Percentiles rank a stretch among this genome's conserved stretches.
Evolutionary conservation across 306 rosid genomes (phyloP).

Genomic region (Begonia loranthoides): DNA sequence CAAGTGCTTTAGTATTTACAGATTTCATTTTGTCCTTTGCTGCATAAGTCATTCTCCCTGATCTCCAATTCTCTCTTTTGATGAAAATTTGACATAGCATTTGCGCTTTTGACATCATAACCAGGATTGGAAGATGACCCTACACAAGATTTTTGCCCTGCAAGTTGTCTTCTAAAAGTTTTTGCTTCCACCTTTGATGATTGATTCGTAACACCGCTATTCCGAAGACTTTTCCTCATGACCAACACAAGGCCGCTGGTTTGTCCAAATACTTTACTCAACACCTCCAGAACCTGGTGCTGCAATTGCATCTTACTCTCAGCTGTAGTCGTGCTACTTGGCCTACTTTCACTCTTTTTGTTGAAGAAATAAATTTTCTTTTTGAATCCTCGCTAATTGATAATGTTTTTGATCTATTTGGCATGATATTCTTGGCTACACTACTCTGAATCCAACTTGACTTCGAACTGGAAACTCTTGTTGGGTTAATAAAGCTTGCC

Average conservation of each 20-base stretch:
- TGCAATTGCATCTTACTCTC: conserved; percentile 24
- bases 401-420: conserved; percentile 6
- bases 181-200: conserved; percentile 28
- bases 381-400: conserved; percentile 14
- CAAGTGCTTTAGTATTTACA: conserved; percentile 17
- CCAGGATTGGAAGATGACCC: conserved; percentile 53
- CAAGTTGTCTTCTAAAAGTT: conserved; percentile 23
- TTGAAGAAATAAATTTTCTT: conserved; percentile 16
- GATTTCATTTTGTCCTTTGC: conserved; percentile 19
- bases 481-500: conserved; percentile 13
- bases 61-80: conserved; percentile 19
- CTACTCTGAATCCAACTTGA: conserved; percentile 14
- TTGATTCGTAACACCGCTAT: conserved; percentile 26
- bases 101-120: conserved; percentile 21
- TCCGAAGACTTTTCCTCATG: conserved; percentile 32
- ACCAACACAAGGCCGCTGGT: conserved; percentile 24
- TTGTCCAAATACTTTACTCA: conserved; percentile 21
- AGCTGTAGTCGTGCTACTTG: conserved; percentile 31
- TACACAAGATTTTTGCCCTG: conserved; percentile 42
- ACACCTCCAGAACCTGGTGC: conserved; percentile 20
- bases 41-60: conserved; percentile 17
- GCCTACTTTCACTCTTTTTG: conserved; percentile 26
- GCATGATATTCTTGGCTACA: conserved; percentile 14
- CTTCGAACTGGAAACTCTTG: conserved; percentile 19
- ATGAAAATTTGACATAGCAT: conserved; percentile 14